A percentile compares a stretch with the other conserved stretches of the same genome.
Conservation (phyloP, 2,329 filamentous ascomycete species). For the Monilinia laxa region DNA sequence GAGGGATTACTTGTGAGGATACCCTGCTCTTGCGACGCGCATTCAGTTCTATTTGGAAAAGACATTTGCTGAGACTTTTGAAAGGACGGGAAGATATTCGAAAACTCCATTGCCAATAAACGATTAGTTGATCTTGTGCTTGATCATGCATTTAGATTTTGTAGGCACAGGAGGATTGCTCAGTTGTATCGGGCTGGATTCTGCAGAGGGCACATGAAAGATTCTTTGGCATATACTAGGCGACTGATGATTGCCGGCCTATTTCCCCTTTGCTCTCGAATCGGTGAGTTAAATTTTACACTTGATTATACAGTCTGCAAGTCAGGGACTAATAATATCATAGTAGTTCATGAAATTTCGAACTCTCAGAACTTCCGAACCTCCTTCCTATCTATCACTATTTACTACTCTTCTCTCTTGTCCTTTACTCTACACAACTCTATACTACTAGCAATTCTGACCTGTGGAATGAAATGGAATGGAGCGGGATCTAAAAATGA, state of each 20-base stretch:
- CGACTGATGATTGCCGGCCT: background rate
- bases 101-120: slow-evolving; percentile 38
- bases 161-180: background rate
- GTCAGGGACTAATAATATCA: background rate
- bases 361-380: background rate
- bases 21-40: slow-evolving; percentile 24
- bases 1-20: slow-evolving; percentile 40
- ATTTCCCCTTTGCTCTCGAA: background rate
- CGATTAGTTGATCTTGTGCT: slow-evolving; percentile 6
- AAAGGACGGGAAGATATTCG: slow-evolving; percentile 37
- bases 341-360: background rate
- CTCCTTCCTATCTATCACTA: background rate
- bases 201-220: background rate
- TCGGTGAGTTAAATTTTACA: background rate
- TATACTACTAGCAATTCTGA: background rate
- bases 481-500: background rate
- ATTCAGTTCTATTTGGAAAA: slow-evolving; percentile 2
- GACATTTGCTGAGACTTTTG: slow-evolving; percentile 32
- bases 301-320: background rate
- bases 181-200: background rate
- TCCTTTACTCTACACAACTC: slow-evolving; percentile 10
- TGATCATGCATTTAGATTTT: background rate
- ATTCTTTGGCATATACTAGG: background rate
- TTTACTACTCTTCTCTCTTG: background rate
- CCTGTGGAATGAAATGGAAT: background rate